Conservation (phyloP, 805 yeast genomes). For the Saccharomyces mikatae region DNA sequence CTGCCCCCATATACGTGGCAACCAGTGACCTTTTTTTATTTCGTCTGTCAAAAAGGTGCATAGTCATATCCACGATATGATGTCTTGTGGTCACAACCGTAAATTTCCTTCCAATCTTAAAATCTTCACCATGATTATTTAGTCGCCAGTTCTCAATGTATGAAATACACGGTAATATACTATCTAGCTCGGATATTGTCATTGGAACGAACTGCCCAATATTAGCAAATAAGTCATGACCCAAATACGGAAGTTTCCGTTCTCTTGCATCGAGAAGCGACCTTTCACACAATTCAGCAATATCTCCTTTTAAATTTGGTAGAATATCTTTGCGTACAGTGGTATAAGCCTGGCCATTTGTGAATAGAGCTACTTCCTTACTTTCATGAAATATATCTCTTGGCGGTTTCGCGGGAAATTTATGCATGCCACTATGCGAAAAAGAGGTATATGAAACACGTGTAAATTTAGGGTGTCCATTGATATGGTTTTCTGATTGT, state of each 20-base stretch:
- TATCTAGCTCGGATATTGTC: slow-evolving; percentile 14
- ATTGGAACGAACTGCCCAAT: slow-evolving; percentile 17
- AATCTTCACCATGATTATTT: not conserved
- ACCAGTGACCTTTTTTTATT: slow-evolving; percentile 7
- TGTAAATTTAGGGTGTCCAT: not conserved
- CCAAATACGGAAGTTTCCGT: slow-evolving; percentile 13
- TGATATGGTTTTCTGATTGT: not conserved
- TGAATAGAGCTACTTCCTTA: slow-evolving; percentile 16
- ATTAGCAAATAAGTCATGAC: slow-evolving; percentile 18
- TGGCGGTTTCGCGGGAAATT: slow-evolving; percentile 6
- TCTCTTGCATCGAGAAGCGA: slow-evolving; percentile 2
- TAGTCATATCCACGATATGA: slow-evolving; percentile 22
- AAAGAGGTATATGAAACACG: slow-evolving; percentile 2
- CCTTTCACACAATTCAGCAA: slow-evolving; percentile 6
- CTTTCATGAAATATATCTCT: slow-evolving; percentile 10
- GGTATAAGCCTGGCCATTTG: slow-evolving; percentile 3
- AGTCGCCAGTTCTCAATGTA: slow-evolving; percentile 12
- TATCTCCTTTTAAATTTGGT: slow-evolving; percentile 8
- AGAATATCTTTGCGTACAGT: not conserved
- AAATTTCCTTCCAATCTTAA: slow-evolving; percentile 6
- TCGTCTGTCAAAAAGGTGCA: slow-evolving; percentile 16
- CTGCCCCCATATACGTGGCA: slow-evolving; percentile 13
- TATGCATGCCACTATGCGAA: slow-evolving; percentile 4
- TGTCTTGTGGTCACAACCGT: slow-evolving; percentile 26
- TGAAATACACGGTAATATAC: slow-evolving; percentile 15